Evolutionary conservation across 495 filamentous ascomycete genomes (phyloP).

Genomic region (Hypomontagnella submonticulosa): DNA sequence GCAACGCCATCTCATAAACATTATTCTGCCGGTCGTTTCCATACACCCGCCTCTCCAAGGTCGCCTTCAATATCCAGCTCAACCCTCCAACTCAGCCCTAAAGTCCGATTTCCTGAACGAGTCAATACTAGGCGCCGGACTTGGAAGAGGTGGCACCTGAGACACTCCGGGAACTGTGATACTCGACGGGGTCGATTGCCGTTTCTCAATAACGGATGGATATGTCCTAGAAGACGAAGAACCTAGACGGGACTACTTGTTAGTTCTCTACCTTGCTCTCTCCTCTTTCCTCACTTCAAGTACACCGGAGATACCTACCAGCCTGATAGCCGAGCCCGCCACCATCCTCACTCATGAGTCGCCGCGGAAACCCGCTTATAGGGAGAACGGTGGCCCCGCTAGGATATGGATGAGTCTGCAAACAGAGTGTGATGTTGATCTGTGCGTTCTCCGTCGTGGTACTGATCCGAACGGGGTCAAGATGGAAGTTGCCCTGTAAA

Average conservation of each 20-base stretch:
- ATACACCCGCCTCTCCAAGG: not conserved
- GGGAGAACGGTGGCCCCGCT: conserved; percentile 42
- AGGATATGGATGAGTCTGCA: conserved; percentile 40
- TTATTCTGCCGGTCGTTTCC: no score
- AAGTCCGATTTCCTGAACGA: conserved; percentile 32
- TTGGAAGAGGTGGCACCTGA: conserved; percentile 1
- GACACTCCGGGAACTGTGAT: conserved; percentile 23
- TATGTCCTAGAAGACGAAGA: conserved; percentile 44
- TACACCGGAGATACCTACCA: conserved; percentile 35
- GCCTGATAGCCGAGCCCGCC: conserved; percentile 47
- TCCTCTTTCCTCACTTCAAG: not conserved
- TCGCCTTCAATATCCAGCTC: not conserved
- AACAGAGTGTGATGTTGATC: conserved; percentile 46
- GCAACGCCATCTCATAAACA: not conserved
- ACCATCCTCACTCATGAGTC: conserved; percentile 46
- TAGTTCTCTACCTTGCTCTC: conserved; percentile 38
- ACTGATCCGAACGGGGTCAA: conserved; percentile 39
- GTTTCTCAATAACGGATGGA: conserved; percentile 49
- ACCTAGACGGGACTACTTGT: conserved; percentile 44
- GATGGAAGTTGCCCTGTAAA: conserved; percentile 44
- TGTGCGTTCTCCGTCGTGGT: conserved; percentile 36
- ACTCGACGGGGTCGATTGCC: conserved; percentile 45
- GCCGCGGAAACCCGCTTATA: conserved; percentile 53
- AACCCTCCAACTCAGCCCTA: conserved; percentile 34
- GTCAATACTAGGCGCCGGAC: conserved; percentile 25